Percentiles rank a stretch among this genome's conserved stretches.
Evolutionary conservation across 2,329 filamentous ascomycete genomes (phyloP).

Genomic region (Aciculosporium take): DNA sequence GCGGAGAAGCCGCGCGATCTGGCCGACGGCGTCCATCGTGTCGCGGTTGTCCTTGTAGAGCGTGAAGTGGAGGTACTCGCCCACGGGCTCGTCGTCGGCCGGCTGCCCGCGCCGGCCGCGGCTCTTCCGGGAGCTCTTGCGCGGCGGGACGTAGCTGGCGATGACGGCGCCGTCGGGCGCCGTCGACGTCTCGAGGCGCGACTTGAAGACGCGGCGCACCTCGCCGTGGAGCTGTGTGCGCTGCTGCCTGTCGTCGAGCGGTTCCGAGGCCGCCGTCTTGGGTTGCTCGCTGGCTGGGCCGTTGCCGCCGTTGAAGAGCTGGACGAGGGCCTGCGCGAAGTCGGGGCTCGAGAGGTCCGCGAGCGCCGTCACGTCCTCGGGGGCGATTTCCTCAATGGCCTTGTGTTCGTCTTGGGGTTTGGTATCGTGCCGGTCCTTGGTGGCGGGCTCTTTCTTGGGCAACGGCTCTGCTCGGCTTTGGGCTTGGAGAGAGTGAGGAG

Average conservation of each 20-base stretch:
- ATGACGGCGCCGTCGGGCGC: slow-evolving; percentile 43
- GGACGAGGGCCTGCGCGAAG: slow-evolving; percentile 26
- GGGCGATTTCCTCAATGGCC: slow-evolving; percentile 15
- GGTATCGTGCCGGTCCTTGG: slow-evolving; percentile 5
- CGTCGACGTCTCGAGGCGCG: slow-evolving; percentile 63
- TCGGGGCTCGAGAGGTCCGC: slow-evolving; percentile 23
- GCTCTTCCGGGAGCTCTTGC: slow-evolving; percentile 17
- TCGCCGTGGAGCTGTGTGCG: slow-evolving; percentile 39
- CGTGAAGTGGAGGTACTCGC: slow-evolving; percentile 77
- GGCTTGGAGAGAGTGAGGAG: slow-evolving; percentile 9
- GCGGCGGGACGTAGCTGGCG: slow-evolving; percentile 46
- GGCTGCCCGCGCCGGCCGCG: slow-evolving; percentile 13
- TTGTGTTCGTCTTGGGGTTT: slow-evolving; percentile 9
- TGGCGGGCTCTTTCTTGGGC: not conserved
- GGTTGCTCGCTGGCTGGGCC: slow-evolving; percentile 15
- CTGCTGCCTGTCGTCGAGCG: slow-evolving; percentile 29
- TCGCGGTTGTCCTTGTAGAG: slow-evolving; percentile 96
- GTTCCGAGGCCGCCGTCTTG: slow-evolving; percentile 24
- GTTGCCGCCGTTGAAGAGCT: slow-evolving; percentile 25
- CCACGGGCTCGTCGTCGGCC: slow-evolving; percentile 27
- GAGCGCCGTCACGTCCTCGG: slow-evolving; percentile 23
- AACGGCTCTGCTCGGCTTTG: slow-evolving; percentile 6
- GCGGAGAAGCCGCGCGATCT: slow-evolving; percentile 59
- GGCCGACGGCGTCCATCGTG: slow-evolving; percentile 79
- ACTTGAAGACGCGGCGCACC: slow-evolving; percentile 69